Percentiles rank a stretch among this genome's conserved stretches.
Conservation (phyloP, 768 basidiomycete genomes). For the Hygrocybe punicea region DNA sequence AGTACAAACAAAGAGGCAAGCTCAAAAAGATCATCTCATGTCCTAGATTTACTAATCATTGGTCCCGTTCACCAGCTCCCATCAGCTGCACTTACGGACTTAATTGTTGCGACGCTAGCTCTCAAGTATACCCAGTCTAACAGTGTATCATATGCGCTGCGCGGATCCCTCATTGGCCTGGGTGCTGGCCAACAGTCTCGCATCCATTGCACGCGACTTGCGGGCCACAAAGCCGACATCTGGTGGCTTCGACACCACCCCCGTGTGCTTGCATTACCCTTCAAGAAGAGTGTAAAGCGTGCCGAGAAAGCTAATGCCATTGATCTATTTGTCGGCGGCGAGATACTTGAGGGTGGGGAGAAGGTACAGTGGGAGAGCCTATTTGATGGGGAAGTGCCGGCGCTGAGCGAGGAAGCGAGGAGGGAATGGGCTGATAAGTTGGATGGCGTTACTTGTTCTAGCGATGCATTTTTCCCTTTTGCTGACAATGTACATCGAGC, state of each 20-base stretch:
- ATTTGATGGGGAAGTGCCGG: conserved; percentile 69
- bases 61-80: conserved; percentile 56
- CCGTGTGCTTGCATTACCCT: conserved; percentile 85
- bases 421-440: conserved; percentile 70
- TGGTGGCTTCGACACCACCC: conserved; percentile 99
- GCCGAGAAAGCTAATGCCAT: conserved; percentile 99
- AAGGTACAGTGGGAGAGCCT: conserved; percentile 85
- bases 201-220: conserved; percentile 98
- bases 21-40: conserved; percentile 1
- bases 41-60: not conserved
- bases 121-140: conserved; percentile 99
- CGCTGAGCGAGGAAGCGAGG: conserved; percentile 67
- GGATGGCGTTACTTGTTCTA: conserved; percentile 86
- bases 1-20: conserved; percentile 81
- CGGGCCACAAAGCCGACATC: conserved; percentile 95
- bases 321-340: conserved; percentile 91
- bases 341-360: conserved; percentile 85
- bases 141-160: conserved; percentile 92
- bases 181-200: conserved; percentile 98
- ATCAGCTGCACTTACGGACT: conserved; percentile 71
- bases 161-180: conserved; percentile 89
- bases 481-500: conserved; percentile 96
- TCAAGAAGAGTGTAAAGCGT: conserved; percentile 96
- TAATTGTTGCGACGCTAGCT: conserved; percentile 93
- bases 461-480: conserved; percentile 99